Conservation (phyloP, 345 rosid species). For the Ricinus communis region DNA sequence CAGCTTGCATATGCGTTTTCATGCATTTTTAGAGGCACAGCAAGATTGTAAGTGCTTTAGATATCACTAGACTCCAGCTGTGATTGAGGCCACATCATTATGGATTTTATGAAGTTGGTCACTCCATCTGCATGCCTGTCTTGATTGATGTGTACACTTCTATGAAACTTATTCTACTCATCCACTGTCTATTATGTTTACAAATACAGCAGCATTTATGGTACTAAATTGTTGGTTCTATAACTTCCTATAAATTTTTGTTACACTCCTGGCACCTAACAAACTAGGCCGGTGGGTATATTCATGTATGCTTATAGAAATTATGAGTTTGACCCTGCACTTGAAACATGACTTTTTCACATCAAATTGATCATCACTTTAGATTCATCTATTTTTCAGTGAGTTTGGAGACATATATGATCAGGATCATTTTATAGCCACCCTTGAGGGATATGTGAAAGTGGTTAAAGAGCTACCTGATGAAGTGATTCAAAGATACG, state of each 20-base stretch:
- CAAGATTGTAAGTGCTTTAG: not conserved
- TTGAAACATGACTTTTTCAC: not conserved
- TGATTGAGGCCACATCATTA: not conserved
- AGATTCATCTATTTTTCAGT: slow-evolving; percentile 47
- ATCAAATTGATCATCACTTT: not conserved
- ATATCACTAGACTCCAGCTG: not conserved
- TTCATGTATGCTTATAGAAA: not conserved
- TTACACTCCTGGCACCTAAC: not conserved
- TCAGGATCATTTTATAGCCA: slow-evolving; percentile 69
- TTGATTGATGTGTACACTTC: not conserved
- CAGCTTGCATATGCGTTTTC: not conserved
- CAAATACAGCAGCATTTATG: no score
- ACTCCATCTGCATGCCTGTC: not conserved
- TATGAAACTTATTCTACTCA: not conserved
- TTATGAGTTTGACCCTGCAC: not conserved
- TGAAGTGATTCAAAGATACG: slow-evolving; percentile 56
- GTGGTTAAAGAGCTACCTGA: slow-evolving; percentile 75
- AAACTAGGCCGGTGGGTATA: not conserved
- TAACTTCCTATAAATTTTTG: not conserved
- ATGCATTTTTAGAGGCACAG: not conserved
- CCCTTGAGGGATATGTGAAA: slow-evolving; percentile 63
- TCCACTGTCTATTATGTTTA: no score
- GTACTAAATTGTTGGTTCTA: not conserved
- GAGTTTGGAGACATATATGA: slow-evolving; percentile 79
- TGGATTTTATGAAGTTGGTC: not conserved